Base-by-base conservation (phyloP, 345 rosid species). In the Syzygium oleosum region DNA sequence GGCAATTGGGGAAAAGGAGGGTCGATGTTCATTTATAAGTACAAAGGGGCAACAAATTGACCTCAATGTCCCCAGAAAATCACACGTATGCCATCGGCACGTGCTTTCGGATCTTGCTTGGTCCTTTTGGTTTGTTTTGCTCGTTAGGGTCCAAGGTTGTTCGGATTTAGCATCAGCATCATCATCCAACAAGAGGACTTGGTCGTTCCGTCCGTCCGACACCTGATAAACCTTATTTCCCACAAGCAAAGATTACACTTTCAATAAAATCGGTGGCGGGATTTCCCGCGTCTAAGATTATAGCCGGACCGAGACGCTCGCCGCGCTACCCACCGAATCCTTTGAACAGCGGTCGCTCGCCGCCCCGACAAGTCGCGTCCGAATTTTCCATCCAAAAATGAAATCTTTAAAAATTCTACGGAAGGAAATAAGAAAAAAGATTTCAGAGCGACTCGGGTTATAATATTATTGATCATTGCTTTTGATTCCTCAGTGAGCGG, bases 291-390 rank as follows among this genome's bases (percentile, higher is more conserved):
- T n/a, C 12, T 5, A 27, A 59, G 8, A 27, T 59, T 59, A 41
- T 4, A 41, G 68, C 2, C 5, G 0, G 17, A 12, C 68, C 31
- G 12, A 6, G 21, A 21, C 25, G 1, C 22, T 55, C 22, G 9
- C 6, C 11, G 22, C 4, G 3, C 12, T 55, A 27, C 8, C 13
- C 17, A 13, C 0, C 15, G 1, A 61, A n/a, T 61, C 9, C 6
- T 5, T 5, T 6, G 5, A 61, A 3, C 12, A n/a, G 14, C 0
- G 13, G 14, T 27, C 13, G 13, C 7, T 11, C 7, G 0, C 25
- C 7, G 3, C 7, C 14, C 0, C 8, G 2, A 13, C 8, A 5
- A 59, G 31, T 25, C 31, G 2, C 17, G 29, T 61, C 13, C 19
- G 55, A 54, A 17, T 43, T 43, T 3, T 43, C 46, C 7, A 1